Conservation (phyloP, 2,329 filamentous ascomycete species). For the Alternaria triticimaculans region DNA sequence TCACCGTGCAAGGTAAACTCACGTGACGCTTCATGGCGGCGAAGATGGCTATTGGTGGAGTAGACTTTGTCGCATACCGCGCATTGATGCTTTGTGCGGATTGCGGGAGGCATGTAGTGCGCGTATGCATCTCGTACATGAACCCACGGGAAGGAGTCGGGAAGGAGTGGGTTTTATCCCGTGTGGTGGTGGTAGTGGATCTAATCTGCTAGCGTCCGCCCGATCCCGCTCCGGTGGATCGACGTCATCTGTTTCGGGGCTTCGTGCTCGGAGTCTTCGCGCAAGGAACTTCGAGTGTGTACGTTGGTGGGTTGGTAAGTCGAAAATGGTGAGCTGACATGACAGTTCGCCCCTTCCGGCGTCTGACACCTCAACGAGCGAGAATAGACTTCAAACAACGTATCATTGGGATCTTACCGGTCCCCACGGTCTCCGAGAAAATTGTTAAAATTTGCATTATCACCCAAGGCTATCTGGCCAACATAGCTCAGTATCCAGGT, state of each 20-base stretch:
- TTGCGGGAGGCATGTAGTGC: background rate
- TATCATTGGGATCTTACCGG: no score
- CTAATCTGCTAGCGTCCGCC: background rate
- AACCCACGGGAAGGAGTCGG: background rate
- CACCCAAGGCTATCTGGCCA: background rate
- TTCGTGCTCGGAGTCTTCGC: no score
- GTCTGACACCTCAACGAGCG: no score
- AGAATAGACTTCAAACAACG: no score
- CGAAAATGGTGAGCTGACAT: no score
- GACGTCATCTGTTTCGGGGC: background rate
- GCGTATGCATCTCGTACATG: background rate
- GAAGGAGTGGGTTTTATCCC: background rate
- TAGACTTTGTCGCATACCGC: background rate
- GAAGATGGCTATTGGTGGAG: background rate
- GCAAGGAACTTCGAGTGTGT: no score
- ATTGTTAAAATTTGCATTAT: no score
- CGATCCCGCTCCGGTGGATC: background rate
- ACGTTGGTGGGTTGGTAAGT: no score
- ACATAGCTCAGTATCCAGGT: background rate
- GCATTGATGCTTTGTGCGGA: background rate
- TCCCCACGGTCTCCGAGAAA: no score
- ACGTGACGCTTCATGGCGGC: background rate
- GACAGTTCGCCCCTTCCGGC: no score
- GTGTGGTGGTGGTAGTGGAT: background rate
- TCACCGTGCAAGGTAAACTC: background rate